Conservation (phyloP, 2,329 filamentous ascomycete species). For the Exophiala aquamarina region DNA sequence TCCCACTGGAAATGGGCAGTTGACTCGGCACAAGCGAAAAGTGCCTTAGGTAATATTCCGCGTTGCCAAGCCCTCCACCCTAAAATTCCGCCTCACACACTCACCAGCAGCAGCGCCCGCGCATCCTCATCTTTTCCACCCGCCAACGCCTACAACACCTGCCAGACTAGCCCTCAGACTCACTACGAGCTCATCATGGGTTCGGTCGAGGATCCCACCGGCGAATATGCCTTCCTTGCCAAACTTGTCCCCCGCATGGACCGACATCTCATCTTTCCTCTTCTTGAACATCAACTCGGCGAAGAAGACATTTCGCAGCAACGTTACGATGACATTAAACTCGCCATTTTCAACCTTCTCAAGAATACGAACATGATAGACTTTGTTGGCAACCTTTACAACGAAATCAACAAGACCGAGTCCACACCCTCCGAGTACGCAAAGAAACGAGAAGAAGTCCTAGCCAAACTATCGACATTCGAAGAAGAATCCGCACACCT, state of each 20-base stretch:
- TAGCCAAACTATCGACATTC: constrained; percentile 77
- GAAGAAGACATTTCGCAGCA: constrained; percentile 74
- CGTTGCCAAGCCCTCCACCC: too few relatives aligned
- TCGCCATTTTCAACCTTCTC: constrained; percentile 88
- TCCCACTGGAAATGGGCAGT: too few relatives aligned
- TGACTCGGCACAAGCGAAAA: too few relatives aligned
- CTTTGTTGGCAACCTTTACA: constrained; percentile 89
- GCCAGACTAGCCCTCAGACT: too few relatives aligned
- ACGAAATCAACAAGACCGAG: constrained; percentile 78
- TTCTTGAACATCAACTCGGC: constrained; percentile 86
- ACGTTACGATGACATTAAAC: constrained; percentile 66
- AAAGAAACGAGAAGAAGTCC: constrained; percentile 84
- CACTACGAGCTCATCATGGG: constrained; percentile 6
- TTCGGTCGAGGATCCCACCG: constrained; percentile 53
- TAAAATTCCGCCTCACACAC: too few relatives aligned
- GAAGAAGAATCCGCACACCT: constrained; percentile 89
- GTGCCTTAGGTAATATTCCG: too few relatives aligned
- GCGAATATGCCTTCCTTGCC: constrained; percentile 75
- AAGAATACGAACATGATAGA: constrained; percentile 99
- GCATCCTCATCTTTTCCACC: too few relatives aligned
- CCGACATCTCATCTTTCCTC: constrained; percentile 92
- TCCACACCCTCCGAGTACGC: constrained; percentile 81
- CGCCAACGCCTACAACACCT: too few relatives aligned
- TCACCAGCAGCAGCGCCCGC: too few relatives aligned
- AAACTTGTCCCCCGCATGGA: constrained; percentile 91